These are phyloP conservation scores for Hyaloperonospora arabidopsidis DNA, from an alignment of 352 stramenopile genomes.

Conservation along the genomic window DNA sequence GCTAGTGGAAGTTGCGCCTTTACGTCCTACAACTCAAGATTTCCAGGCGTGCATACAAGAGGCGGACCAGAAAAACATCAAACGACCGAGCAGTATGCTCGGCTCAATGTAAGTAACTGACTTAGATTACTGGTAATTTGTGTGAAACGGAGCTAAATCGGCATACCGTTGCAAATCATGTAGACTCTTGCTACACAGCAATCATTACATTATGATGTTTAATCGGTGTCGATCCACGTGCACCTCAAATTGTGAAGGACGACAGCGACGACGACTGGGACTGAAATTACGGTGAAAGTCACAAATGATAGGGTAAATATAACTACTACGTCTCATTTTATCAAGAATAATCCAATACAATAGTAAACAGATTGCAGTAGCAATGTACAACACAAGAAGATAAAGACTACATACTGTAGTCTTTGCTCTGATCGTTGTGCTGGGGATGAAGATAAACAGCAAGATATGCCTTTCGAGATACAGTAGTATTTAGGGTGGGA, in stretches of 20 bases:
- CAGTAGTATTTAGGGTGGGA: too few relatives aligned
- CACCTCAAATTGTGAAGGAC: conserved; percentile 17
- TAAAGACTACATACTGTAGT: too few relatives aligned
- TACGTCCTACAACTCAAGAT: conserved; percentile 53
- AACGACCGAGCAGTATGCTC: conserved; percentile 59
- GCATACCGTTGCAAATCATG: conserved; percentile 3
- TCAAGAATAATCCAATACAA: too few relatives aligned
- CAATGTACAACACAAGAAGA: conserved; percentile 38
- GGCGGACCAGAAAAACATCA: conserved; percentile 54
- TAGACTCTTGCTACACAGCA: conserved; percentile 60
- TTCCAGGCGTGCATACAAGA: conserved; percentile 53
- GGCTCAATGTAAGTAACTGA: conserved; percentile 45
- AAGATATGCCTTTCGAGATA: too few relatives aligned
- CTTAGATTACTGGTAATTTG: conserved; percentile 16
- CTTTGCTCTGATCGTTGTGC: too few relatives aligned
- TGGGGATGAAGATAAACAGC: too few relatives aligned
- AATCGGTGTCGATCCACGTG: conserved; percentile 15
- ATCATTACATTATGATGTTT: conserved; percentile 52
- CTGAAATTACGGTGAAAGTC: conserved; percentile 32
- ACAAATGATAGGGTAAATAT: conserved; percentile 53
- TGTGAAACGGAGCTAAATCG: conserved; percentile 37
- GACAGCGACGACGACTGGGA: conserved; percentile 82
- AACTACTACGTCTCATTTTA: too few relatives aligned
- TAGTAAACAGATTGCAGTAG: too few relatives aligned
- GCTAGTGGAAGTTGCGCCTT: conserved; percentile 25